Percentiles rank a stretch among this genome's conserved stretches.
Conservation (phyloP, 2,329 filamentous ascomycete species). For the Alternaria sp. region DNA sequence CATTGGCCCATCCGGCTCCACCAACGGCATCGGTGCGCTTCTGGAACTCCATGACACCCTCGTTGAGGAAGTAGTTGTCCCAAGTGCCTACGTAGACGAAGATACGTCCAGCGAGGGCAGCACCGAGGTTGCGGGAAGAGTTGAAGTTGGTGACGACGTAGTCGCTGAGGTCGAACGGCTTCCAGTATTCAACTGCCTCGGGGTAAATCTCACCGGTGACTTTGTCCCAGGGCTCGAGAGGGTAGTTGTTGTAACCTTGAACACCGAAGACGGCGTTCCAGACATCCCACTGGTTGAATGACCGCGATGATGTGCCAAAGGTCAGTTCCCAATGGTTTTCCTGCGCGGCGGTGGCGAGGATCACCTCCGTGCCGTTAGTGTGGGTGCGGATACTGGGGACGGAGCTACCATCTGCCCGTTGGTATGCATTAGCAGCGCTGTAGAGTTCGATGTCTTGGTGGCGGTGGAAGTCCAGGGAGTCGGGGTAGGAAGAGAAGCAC, state of each 20-base stretch:
- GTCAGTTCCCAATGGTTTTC: slow-evolving; percentile 51
- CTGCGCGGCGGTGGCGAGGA: slow-evolving; percentile 32
- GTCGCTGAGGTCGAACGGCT: slow-evolving; percentile 43
- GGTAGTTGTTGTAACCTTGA: slow-evolving; percentile 48
- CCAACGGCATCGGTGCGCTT: slow-evolving; percentile 40
- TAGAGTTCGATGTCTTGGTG: slow-evolving; percentile 49
- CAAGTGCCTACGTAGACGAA: slow-evolving; percentile 45
- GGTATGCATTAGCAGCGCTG: slow-evolving; percentile 37
- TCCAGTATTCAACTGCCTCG: slow-evolving; percentile 47
- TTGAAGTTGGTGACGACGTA: slow-evolving; percentile 45
- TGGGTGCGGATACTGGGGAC: slow-evolving; percentile 41
- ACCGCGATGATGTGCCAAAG: slow-evolving; percentile 44
- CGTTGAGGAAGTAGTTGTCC: slow-evolving; percentile 48
- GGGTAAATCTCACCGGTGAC: slow-evolving; percentile 49
- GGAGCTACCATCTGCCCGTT: slow-evolving; percentile 33
- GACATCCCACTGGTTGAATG: slow-evolving; percentile 46
- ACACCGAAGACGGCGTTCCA: slow-evolving; percentile 49
- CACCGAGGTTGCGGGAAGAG: slow-evolving; percentile 39
- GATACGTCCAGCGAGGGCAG: slow-evolving; percentile 39
- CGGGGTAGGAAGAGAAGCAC: slow-evolving; percentile 48
- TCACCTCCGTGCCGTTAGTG: slow-evolving; percentile 33
- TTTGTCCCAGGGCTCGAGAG: slow-evolving; percentile 50
- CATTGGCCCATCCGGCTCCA: slow-evolving; percentile 46
- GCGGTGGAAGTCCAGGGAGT: slow-evolving; percentile 46
- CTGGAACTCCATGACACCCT: slow-evolving; percentile 46